Base-by-base conservation (phyloP, 2,329 filamentous ascomycete species). In the Aaosphaeria pasadenensis region DNA sequence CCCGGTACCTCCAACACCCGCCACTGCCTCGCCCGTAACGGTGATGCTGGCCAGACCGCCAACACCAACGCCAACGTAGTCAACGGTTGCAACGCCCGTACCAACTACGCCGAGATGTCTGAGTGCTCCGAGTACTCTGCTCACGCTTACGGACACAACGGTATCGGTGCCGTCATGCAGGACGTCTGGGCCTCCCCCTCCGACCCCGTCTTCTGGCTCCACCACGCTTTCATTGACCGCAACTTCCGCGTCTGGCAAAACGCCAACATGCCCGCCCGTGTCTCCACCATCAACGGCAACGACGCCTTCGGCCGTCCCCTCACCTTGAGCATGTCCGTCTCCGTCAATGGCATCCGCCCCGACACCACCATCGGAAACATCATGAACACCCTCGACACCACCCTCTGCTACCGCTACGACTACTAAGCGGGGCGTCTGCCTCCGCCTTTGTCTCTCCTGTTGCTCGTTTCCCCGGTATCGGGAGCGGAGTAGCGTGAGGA, bases 191-290 rank as follows among this genome's bases (percentile, higher is more conserved):
- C 56, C 9, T 69, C 68, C 2, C 62, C 63, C 40, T 58, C 55
- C 17, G 67, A 71, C 54, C 62, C 63, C n/a, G 49, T 70, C 50
- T 80, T 80, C 66, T 80, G 67, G 59, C 64, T 76, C 35, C 77
- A 79, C 63, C 77, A 80, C 53, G 71, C 62, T 11, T 74, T 74
- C 59, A 71, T 80, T 43, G 77, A 80, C 62, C 71, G 75, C 41
- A 68, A 73, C 39, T 79, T 71, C 68, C 76, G 74, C 69, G 74
- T 77, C 51, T 80, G 76, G 76, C 76, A 79, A 59, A 66, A 66
- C 58, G 39, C 39, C 29, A 53, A 64, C 50, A 24, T 24, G 17
- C 39, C 55, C 13, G 45, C 51, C 5, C 64, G 66, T 47, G 33
- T 55, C 4, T 54, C 39, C 28, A 56, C 43, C 40, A 71, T 80